phyloP scores from a whole-genome alignment of 805 yeast species.

The Lachancea lanzarotensis region DNA sequence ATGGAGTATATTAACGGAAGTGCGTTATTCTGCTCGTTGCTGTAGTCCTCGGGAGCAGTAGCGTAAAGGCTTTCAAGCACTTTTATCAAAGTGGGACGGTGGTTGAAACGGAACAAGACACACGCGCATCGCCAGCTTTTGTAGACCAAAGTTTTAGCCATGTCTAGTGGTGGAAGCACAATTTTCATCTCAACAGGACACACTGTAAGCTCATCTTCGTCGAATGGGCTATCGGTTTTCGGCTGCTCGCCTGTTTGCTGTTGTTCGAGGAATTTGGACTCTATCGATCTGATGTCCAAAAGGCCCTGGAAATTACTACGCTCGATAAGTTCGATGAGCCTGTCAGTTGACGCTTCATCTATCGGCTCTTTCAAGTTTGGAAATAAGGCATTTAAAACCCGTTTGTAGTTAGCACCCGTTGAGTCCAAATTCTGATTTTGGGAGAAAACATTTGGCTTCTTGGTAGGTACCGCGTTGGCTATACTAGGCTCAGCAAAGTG shows the following conservation, averaged over 20 bases:
- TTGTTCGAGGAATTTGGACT: neutral
- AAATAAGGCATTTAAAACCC: neutral
- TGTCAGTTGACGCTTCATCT: neutral
- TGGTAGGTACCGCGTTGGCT: neutral
- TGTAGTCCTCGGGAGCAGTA: conserved; percentile 62
- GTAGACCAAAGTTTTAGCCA: conserved; percentile 62
- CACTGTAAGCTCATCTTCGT: neutral
- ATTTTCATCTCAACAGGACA: conserved; percentile 23
- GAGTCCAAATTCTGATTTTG: neutral
- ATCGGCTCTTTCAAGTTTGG: neutral
- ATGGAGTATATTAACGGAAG: conserved; percentile 77
- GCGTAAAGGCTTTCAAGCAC: conserved; percentile 72
- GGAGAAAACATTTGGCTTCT: neutral
- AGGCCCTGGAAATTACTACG: conserved; percentile 4
- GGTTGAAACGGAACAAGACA: conserved; percentile 77
- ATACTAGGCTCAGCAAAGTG: neutral
- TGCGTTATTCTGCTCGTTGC: conserved; percentile 66
- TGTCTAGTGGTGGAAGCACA: conserved; percentile 61
- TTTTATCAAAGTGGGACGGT: conserved; percentile 70
- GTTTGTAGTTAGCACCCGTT: neutral
- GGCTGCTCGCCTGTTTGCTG: neutral
- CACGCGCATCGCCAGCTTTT: conserved; percentile 84
- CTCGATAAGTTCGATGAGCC: neutral
- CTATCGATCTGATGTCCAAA: conserved; percentile 1
- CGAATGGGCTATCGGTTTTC: neutral